Evolutionary conservation across 257 asterid species (phyloP).

Genomic region (Linderniella brevidens): DNA sequence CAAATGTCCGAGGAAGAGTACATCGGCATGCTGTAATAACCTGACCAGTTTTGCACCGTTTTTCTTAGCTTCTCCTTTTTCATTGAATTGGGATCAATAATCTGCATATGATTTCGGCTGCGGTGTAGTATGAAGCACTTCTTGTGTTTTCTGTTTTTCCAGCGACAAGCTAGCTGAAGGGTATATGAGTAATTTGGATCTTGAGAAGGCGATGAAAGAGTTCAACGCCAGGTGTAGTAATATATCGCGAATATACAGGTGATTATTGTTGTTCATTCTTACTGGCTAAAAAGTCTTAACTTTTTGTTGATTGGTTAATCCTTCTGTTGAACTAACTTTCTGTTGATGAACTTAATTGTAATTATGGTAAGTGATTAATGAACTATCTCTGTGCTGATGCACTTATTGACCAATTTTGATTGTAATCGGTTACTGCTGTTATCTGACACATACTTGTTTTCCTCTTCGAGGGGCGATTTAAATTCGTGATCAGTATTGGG

Average conservation of each 20-base stretch:
- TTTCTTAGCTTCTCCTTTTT: slow-evolving; percentile 3
- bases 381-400: not conserved
- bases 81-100: not conserved
- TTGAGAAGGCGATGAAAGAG: slow-evolving; percentile 64
- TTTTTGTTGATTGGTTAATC: not conserved
- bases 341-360: too few relatives aligned
- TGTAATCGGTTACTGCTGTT: not conserved
- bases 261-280: too few relatives aligned
- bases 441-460: slow-evolving; percentile 12
- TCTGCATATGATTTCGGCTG: not conserved
- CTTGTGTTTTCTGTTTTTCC: slow-evolving; percentile 2
- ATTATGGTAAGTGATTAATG: not conserved
- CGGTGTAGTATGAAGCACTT: not conserved
- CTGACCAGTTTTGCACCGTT: not conserved
- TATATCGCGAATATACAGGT: slow-evolving; percentile 89
- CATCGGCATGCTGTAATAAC: slow-evolving; percentile 42
- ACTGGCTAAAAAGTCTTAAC: too few relatives aligned
- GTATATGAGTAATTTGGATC: slow-evolving; percentile 77
- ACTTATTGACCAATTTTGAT: not conserved
- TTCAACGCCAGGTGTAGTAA: slow-evolving; percentile 44
- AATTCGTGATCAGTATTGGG: slow-evolving; percentile 21
- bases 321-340: not conserved
- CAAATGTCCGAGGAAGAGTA: slow-evolving; percentile 35
- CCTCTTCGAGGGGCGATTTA: slow-evolving; percentile 18
- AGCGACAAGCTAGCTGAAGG: slow-evolving; percentile 76